These are phyloP conservation scores for Limtongozyma cylindracea DNA, from an alignment of 805 yeast genomes.

Conservation along the genomic window DNA sequence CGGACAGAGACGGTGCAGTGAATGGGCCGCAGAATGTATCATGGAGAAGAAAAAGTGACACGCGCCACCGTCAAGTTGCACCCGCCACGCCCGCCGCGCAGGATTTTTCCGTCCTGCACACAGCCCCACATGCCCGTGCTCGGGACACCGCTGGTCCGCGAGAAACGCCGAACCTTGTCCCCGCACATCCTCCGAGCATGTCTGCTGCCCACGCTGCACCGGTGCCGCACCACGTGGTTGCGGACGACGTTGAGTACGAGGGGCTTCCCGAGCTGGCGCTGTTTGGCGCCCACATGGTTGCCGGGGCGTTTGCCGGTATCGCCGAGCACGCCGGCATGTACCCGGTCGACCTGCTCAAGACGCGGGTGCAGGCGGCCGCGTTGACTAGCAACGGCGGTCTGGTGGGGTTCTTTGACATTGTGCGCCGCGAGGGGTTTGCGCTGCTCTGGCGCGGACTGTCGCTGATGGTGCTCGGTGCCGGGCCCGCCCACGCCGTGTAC, in stretches of 20 bases:
- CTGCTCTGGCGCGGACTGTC: conserved; percentile 89
- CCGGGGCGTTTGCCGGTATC: conserved; percentile 98
- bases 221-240: too few species aligned
- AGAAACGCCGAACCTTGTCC: too few species aligned
- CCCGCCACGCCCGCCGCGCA: too few species aligned
- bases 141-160: too few species aligned
- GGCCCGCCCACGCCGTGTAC: conserved; percentile 96
- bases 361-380: conserved; percentile 62
- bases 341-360: conserved; percentile 90
- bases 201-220: too few species aligned
- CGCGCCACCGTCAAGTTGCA: too few species aligned
- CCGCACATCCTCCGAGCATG: too few species aligned
- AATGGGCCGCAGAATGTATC: too few species aligned
- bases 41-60: too few species aligned
- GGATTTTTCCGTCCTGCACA: too few species aligned
- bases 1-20: too few species aligned
- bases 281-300: conserved; percentile 53
- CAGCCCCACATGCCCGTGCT: too few species aligned
- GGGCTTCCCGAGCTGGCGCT: conserved; percentile 77
- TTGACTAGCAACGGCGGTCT: conserved; percentile 5
- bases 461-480: conserved; percentile 89
- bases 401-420: conserved; percentile 39
- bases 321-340: conserved; percentile 97
- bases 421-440: conserved; percentile 68
- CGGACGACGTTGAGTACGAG: conserved; percentile 58